phyloP scores from a whole-genome alignment of 805 yeast species.

The Suhomyces tanzawaensis region DNA sequence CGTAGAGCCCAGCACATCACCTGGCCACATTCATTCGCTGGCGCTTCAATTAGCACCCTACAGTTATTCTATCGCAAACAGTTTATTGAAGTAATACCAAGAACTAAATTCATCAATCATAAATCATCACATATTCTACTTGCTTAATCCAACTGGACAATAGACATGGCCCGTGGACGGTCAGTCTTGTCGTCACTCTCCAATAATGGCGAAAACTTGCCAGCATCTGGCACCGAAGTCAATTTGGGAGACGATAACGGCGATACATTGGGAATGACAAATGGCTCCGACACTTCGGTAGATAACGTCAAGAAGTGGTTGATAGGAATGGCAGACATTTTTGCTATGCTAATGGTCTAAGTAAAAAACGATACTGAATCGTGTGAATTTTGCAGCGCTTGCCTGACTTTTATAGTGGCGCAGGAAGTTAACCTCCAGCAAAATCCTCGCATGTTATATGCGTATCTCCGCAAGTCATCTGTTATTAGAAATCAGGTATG shows the following conservation, averaged over 20 bases:
- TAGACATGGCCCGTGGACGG: constrained; percentile 19
- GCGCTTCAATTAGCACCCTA: too few species aligned
- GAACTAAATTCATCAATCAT: constrained; percentile 1
- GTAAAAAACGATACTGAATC: neutral
- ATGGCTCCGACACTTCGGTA: constrained; percentile 58
- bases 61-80: too few species aligned
- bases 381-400: neutral
- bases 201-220: constrained; percentile 1
- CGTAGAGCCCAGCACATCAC: too few species aligned
- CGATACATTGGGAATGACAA: constrained; percentile 61
- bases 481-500: constrained; percentile 1
- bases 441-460: neutral
- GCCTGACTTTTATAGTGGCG: neutral
- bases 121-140: neutral
- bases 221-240: constrained; percentile 1
- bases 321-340: constrained; percentile 8
- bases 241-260: constrained; percentile 46
- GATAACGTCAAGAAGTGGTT: constrained; percentile 52
- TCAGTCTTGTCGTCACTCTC: neutral
- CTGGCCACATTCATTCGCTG: too few species aligned
- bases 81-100: neutral
- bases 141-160: constrained; percentile 23
- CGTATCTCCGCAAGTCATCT: constrained; percentile 3
- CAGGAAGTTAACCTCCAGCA: neutral
- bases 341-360: neutral